These are phyloP conservation scores for Sporothrix globosa DNA, from an alignment of 2,329 filamentous ascomycete genomes.

Conservation along the genomic window DNA sequence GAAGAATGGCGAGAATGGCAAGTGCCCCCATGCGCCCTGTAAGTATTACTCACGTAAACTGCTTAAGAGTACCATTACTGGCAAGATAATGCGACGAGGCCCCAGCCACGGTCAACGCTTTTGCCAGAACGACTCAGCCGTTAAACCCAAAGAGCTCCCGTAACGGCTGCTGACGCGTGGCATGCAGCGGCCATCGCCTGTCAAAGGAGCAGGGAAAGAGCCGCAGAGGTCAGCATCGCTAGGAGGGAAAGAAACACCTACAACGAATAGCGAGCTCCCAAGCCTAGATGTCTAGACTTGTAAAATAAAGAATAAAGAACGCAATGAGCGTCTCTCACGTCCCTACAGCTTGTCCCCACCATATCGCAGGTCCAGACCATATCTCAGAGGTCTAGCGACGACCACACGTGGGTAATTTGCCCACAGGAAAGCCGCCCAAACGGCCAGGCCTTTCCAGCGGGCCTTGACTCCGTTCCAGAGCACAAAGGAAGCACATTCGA, in stretches of 20 bases:
- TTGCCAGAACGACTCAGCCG: not conserved
- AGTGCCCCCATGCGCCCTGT: not conserved
- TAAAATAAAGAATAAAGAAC: not conserved
- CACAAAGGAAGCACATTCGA: not conserved
- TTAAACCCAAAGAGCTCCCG: not conserved
- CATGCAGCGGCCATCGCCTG: constrained; percentile 4
- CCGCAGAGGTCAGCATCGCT: not conserved
- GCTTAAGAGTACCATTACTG: not conserved
- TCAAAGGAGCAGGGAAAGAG: not conserved
- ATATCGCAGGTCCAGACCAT: not conserved
- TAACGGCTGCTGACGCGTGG: not conserved
- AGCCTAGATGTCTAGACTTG: not conserved
- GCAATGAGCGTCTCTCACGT: not conserved
- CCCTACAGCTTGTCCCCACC: not conserved
- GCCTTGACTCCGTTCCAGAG: constrained; percentile 15
- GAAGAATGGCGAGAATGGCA: constrained; percentile 16
- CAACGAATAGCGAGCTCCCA: not conserved
- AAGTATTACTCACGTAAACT: too few species aligned
- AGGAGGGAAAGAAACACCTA: constrained; percentile 6
- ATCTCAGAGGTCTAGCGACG: not conserved
- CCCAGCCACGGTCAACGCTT: not conserved
- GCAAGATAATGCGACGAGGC: not conserved
- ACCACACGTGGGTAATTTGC: constrained; percentile 18
- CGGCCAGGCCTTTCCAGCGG: constrained; percentile 5
- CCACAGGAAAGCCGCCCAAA: not conserved